A percentile compares a stretch with the other conserved stretches of the same genome.
Conservation (phyloP, 257 asterid genomes). For the Solanum bukasovii region DNA sequence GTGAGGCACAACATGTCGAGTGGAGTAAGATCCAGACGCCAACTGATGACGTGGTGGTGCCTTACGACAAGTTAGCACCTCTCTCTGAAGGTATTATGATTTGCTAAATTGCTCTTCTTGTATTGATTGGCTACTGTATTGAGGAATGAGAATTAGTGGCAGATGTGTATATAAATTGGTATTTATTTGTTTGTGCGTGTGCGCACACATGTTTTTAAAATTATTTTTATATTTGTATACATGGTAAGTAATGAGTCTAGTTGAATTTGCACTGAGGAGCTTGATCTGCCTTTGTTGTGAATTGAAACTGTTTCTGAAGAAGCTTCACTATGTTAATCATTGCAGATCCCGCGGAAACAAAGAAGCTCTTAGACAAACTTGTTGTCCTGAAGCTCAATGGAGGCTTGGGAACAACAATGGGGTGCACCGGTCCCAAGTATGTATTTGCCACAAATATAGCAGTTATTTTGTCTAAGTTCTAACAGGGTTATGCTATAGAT, state of each 20-base stretch:
- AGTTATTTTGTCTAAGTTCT: background rate
- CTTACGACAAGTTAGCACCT: conserved; percentile 70
- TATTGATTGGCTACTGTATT: background rate
- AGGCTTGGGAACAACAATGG: conserved; percentile 99
- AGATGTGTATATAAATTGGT: background rate
- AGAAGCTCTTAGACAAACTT: conserved; percentile 79
- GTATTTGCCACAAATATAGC: background rate
- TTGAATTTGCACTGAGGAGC: background rate
- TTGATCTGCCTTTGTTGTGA: background rate
- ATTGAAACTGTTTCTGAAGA: background rate
- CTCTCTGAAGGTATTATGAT: conserved; percentile 61
- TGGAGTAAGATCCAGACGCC: conserved; percentile 46
- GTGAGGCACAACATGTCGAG: conserved; percentile 31
- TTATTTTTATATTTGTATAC: background rate
- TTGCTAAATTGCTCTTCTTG: background rate
- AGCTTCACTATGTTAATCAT: conserved; percentile 3
- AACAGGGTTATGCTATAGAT: background rate
- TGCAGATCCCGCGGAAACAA: conserved; percentile 63
- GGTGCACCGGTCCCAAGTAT: conserved; percentile 99
- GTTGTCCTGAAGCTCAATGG: conserved; percentile 97
- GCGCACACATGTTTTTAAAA: background rate
- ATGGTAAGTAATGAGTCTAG: background rate
- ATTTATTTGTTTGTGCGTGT: background rate
- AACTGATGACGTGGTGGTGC: conserved; percentile 54
- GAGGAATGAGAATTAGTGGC: background rate